Evolutionary conservation across 768 basidiomycete species (phyloP).

Genomic region (Piloderma croceum): DNA sequence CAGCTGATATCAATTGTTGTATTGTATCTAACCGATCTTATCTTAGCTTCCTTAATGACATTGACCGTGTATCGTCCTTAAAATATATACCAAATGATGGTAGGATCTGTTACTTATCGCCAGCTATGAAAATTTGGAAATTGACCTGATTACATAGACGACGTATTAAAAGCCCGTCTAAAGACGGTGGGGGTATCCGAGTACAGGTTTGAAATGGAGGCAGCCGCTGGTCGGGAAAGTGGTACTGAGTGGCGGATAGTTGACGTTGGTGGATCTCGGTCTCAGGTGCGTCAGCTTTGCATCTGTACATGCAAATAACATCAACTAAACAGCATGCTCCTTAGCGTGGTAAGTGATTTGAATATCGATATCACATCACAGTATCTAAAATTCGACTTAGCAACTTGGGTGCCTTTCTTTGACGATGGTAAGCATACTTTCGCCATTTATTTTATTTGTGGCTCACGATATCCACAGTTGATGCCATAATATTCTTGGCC

Average conservation of each 20-base stretch:
- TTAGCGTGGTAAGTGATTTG: slow-evolving; percentile 31
- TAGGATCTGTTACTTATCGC: slow-evolving; percentile 18
- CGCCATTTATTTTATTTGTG: neutral
- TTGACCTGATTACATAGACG: slow-evolving; percentile 41
- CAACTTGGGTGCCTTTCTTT: slow-evolving; percentile 68
- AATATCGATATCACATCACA: neutral
- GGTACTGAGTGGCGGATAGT: slow-evolving; percentile 72
- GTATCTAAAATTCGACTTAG: slow-evolving; percentile 23
- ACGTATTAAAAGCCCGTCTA: slow-evolving; percentile 69
- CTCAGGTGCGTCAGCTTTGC: slow-evolving; percentile 48
- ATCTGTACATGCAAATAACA: neutral
- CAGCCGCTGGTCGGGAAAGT: slow-evolving; percentile 44
- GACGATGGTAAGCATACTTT: slow-evolving; percentile 42
- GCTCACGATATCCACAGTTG: slow-evolving; percentile 31
- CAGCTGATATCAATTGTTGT: slow-evolving; percentile 9
- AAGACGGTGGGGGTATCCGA: slow-evolving; percentile 78
- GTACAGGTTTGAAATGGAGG: slow-evolving; percentile 75
- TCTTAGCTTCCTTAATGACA: slow-evolving; percentile 61
- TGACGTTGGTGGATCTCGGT: slow-evolving; percentile 73
- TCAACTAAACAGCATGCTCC: slow-evolving; percentile 5
- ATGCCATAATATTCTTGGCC: slow-evolving; percentile 74
- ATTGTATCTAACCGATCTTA: slow-evolving; percentile 2
- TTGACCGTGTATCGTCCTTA: slow-evolving; percentile 58
- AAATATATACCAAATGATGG: slow-evolving; percentile 67
- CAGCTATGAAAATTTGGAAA: neutral